A percentile compares a stretch with the other conserved stretches of the same genome.
These are phyloP conservation scores for Pseudogymnoascus sp. DNA, from an alignment of 2,329 filamentous ascomycete genomes.

Conservation along the genomic window DNA sequence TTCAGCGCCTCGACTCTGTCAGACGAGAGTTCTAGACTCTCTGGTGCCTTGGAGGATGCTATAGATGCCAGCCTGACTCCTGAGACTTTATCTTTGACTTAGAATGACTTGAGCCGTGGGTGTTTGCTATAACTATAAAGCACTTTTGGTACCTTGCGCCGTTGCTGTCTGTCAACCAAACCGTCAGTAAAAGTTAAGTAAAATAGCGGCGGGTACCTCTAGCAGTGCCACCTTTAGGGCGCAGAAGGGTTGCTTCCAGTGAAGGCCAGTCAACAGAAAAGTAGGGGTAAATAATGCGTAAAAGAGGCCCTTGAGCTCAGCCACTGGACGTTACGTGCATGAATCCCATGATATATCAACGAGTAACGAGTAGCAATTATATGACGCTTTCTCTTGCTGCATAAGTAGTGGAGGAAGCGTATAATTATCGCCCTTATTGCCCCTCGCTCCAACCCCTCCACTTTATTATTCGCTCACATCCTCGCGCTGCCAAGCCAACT, in stretches of 20 bases:
- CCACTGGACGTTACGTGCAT: not conserved
- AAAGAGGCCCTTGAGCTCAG: not conserved
- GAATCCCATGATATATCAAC: constrained; percentile 7
- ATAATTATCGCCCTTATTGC: not conserved
- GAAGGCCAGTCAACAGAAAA: not conserved
- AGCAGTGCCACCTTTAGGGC: not conserved
- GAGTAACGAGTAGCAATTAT: constrained; percentile 7
- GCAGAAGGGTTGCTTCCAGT: not conserved
- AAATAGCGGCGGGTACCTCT: not conserved
- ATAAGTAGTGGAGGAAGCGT: not conserved
- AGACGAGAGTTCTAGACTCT: not conserved
- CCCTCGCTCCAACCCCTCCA: constrained; percentile 6
- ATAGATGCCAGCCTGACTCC: not conserved
- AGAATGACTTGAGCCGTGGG: not conserved
- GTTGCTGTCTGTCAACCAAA: not conserved
- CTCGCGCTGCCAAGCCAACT: constrained; percentile 3
- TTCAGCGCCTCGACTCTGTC: not conserved
- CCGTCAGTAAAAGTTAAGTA: not conserved
- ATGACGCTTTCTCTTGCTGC: constrained; percentile 1
- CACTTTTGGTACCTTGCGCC: not conserved
- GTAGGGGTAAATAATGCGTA: not conserved
- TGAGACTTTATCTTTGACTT: not conserved
- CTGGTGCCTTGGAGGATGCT: not conserved
- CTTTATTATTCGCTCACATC: constrained; percentile 1
- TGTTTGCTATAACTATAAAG: not conserved